Evolutionary conservation across 2,329 filamentous ascomycete species (phyloP).

Genomic region (Sphaerulina musiva): DNA sequence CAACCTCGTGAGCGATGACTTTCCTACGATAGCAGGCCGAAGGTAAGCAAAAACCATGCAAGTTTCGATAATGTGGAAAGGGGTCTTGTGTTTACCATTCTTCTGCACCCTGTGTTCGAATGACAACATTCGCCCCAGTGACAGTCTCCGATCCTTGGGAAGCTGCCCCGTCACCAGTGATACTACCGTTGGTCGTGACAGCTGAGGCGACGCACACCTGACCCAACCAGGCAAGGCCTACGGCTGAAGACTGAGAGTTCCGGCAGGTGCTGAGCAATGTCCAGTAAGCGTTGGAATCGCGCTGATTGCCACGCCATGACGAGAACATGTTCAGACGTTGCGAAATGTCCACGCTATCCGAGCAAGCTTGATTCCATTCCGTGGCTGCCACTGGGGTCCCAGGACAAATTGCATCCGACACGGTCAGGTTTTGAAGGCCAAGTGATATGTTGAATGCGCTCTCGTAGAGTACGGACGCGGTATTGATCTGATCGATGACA

Average conservation of each 20-base stretch:
- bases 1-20: slow-evolving; percentile 88
- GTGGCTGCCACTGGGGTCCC: slow-evolving; percentile 58
- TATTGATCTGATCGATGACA: slow-evolving; percentile 76
- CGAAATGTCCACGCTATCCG: slow-evolving; percentile 56
- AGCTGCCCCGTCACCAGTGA: slow-evolving; percentile 35
- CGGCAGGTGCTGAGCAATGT: slow-evolving; percentile 75
- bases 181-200: slow-evolving; percentile 39
- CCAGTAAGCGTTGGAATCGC: slow-evolving; percentile 87
- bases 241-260: slow-evolving; percentile 52
- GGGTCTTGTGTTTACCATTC: slow-evolving; percentile 52
- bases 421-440: slow-evolving; percentile 76
- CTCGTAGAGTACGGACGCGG: slow-evolving; percentile 82
- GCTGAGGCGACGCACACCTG: slow-evolving; percentile 65
- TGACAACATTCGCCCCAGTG: slow-evolving; percentile 81
- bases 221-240: slow-evolving; percentile 88
- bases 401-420: slow-evolving; percentile 70
- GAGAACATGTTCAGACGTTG: slow-evolving; percentile 83
- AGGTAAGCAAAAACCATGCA: no score
- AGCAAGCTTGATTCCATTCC: slow-evolving; percentile 79
- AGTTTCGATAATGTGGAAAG: no score
- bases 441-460: slow-evolving; percentile 90
- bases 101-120: slow-evolving; percentile 58
- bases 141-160: slow-evolving; percentile 59
- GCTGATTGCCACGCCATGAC: slow-evolving; percentile 69
- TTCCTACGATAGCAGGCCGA: slow-evolving; percentile 46